These are phyloP conservation scores for Leccinum variicolor DNA, from an alignment of 768 basidiomycete genomes.

Conservation along the genomic window DNA sequence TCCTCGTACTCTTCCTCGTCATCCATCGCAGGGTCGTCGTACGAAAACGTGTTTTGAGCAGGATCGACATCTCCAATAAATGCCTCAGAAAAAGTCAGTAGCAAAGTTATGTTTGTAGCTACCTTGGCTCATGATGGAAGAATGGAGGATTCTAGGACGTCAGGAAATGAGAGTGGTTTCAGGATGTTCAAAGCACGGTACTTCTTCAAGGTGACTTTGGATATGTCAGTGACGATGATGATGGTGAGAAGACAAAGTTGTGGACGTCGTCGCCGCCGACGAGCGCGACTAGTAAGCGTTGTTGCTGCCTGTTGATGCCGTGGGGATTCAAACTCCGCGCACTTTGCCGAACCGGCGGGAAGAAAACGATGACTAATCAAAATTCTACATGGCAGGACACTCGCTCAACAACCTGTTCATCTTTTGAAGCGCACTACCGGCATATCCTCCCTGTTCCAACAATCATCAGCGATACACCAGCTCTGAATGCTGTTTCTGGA, in stretches of 20 bases:
- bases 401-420: constrained; percentile 40
- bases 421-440: constrained; percentile 49
- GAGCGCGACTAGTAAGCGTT: constrained; percentile 26
- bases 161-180: background rate
- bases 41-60: constrained; percentile 45
- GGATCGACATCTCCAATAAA: constrained; percentile 44
- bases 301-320: constrained; percentile 23
- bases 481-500: background rate
- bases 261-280: constrained; percentile 18
- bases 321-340: constrained; percentile 14
- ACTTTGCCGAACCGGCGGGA: background rate
- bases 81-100: constrained; percentile 32
- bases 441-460: constrained; percentile 44
- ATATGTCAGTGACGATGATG: constrained; percentile 3
- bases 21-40: constrained; percentile 59
- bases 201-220: background rate
- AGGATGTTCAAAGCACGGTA: background rate
- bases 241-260: constrained; percentile 12
- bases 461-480: background rate
- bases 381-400: constrained; percentile 13
- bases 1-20: constrained; percentile 63
- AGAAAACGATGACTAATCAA: constrained; percentile 13
- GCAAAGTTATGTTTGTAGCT: constrained; percentile 15
- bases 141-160: background rate
- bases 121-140: constrained; percentile 31